Conservation (phyloP, 176 grass and related monocot species). For the Phragmites australis region DNA sequence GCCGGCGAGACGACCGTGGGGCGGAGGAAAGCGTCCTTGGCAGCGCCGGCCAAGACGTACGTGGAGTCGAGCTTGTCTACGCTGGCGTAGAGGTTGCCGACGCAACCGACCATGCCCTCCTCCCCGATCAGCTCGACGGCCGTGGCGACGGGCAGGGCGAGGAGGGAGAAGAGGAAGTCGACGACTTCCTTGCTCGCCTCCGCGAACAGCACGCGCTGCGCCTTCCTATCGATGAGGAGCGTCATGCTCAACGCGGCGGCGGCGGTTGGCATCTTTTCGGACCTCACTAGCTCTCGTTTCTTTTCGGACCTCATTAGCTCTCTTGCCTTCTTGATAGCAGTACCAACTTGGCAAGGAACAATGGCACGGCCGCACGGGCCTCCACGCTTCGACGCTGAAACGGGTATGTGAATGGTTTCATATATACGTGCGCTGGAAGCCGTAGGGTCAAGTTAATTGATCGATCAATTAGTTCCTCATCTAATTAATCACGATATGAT, state of each 20-base stretch:
- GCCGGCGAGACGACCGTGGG: not conserved
- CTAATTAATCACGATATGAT: no score
- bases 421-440: no score
- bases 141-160: not conserved
- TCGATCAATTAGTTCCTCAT: no score
- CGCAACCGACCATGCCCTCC: not conserved
- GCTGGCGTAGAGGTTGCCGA: constrained; percentile 22
- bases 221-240: not conserved
- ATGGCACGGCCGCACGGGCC: no score
- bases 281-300: not conserved
- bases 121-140: not conserved
- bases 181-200: constrained; percentile 3
- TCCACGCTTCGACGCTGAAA: no score
- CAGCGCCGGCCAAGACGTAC: not conserved
- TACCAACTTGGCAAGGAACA: no score
- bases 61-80: constrained; percentile 14
- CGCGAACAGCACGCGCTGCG: constrained; percentile 19
- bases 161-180: constrained; percentile 34
- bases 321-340: no score
- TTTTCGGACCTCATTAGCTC: no score
- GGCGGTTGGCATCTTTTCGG: not conserved
- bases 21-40: constrained; percentile 26
- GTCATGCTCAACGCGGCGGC: not conserved
- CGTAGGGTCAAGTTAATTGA: no score
- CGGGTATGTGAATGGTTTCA: no score